Conservation (phyloP, 148 eudicot genomes). For the Camellia japonica region DNA sequence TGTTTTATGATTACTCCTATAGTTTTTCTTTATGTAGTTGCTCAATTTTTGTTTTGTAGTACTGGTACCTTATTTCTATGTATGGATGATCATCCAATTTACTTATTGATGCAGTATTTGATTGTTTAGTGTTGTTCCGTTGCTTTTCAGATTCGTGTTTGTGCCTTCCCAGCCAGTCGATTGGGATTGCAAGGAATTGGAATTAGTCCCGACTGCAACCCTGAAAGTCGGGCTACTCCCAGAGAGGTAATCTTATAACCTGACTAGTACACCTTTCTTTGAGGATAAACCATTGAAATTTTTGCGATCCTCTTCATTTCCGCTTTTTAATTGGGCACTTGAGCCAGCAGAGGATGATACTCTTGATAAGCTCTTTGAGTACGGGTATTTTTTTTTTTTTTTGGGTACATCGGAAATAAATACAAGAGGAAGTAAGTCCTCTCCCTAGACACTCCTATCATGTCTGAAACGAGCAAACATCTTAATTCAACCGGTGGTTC, state of each 20-base stretch:
- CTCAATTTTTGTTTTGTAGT: neutral
- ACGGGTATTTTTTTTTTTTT: constrained; percentile 39
- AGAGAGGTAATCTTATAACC: constrained; percentile 61
- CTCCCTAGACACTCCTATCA: no score
- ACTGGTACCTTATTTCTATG: neutral
- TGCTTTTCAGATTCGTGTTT: constrained; percentile 74
- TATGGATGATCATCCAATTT: neutral
- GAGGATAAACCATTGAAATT: constrained; percentile 14
- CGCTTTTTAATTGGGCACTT: constrained; percentile 96
- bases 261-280: neutral
- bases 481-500: no score
- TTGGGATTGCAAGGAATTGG: constrained; percentile 85
- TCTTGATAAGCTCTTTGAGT: constrained; percentile 81
- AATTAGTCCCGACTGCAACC: constrained; percentile 96
- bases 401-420: no score
- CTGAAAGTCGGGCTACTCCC: constrained; percentile 66
- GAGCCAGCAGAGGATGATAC: constrained; percentile 83
- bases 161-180: constrained; percentile 82
- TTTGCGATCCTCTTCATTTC: constrained; percentile 7
- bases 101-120: neutral
- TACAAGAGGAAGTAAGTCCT: no score
- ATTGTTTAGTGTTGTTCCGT: neutral
- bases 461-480: no score
- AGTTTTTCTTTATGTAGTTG: neutral
- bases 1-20: neutral